A percentile compares a stretch with the other conserved stretches of the same genome.
phyloP scores from a whole-genome alignment of 1,284 basidiomycete species.

The Dichomitus squalens region DNA sequence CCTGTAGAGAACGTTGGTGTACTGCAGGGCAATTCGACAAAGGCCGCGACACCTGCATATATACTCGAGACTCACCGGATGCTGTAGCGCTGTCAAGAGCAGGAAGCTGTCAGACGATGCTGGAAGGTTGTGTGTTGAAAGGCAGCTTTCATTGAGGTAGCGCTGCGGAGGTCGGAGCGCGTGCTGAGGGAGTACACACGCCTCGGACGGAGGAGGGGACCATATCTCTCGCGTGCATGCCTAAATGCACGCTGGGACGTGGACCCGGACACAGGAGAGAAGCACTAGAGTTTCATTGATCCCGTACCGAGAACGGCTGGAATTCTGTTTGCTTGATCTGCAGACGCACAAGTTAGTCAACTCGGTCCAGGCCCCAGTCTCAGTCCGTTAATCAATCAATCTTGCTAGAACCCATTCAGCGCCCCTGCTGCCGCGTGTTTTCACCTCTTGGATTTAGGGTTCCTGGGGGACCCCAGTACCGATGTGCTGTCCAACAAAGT shows the following conservation, averaged over 20 bases:
- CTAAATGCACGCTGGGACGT: not conserved
- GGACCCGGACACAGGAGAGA: not conserved
- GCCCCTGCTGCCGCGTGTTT: conserved; percentile 14
- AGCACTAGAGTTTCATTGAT: conserved; percentile 23
- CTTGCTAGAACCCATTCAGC: conserved; percentile 27
- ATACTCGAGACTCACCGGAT: conserved; percentile 15
- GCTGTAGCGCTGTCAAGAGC: conserved; percentile 22
- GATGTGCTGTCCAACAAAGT: no score
- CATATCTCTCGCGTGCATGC: not conserved
- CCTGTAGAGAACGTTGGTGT: no score
- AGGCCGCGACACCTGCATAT: conserved; percentile 6
- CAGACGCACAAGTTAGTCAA: conserved; percentile 14
- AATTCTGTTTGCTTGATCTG: conserved; percentile 25
- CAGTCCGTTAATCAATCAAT: conserved; percentile 29
- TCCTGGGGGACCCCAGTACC: no score
- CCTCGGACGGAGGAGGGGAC: not conserved
- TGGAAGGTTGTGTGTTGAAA: conserved; percentile 2
- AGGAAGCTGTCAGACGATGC: conserved; percentile 23
- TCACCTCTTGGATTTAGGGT: not conserved
- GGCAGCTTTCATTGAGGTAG: conserved; percentile 17
- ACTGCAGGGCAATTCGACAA: not conserved
- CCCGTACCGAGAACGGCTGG: conserved; percentile 18
- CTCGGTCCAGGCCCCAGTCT: conserved; percentile 16
- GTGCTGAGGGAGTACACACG: not conserved
- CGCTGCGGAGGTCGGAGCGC: conserved; percentile 7